phyloP scores from a whole-genome alignment of 371 early-diverging fungal genomes.

The Mortierella sp. region DNA sequence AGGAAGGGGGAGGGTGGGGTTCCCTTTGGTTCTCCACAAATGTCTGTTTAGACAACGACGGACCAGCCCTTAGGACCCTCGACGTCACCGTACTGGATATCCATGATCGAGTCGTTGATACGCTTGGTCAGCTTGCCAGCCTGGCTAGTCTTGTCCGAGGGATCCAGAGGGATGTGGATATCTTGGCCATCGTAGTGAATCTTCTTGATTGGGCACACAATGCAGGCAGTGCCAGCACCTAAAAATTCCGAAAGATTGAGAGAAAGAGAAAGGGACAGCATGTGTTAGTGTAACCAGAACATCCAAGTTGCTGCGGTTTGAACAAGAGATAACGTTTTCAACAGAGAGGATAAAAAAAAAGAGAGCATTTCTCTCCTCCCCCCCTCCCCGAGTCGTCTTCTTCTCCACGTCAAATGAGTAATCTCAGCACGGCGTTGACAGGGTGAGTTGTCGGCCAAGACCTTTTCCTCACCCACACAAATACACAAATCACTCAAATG shows the following conservation, averaged over 20 bases:
- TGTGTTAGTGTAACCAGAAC: background rate
- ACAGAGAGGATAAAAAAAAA: slow-evolving; percentile 1
- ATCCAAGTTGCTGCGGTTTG: background rate
- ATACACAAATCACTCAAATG: too few species aligned
- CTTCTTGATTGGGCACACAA: slow-evolving; percentile 92
- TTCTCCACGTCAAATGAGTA: too few species aligned
- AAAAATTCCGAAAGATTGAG: slow-evolving; percentile 68
- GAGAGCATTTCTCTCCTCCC: background rate
- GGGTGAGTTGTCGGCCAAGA: too few species aligned
- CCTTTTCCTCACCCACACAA: too few species aligned
- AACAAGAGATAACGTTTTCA: slow-evolving; percentile 1
- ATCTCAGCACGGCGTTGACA: too few species aligned
- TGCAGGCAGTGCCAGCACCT: slow-evolving; percentile 97
- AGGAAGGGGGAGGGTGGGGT: background rate
- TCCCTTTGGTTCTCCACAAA: background rate
- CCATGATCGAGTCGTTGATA: slow-evolving; percentile 88
- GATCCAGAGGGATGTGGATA: slow-evolving; percentile 89
- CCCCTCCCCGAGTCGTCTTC: too few species aligned
- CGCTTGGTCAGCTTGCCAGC: slow-evolving; percentile 92
- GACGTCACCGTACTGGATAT: slow-evolving; percentile 94
- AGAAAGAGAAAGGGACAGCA: slow-evolving; percentile 8
- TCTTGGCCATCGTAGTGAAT: slow-evolving; percentile 78
- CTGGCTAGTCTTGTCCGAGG: slow-evolving; percentile 78
- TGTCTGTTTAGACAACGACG: slow-evolving; percentile 63
- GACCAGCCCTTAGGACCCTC: slow-evolving; percentile 75